A percentile compares a stretch with the other conserved stretches of the same genome.
Evolutionary conservation across 805 yeast species (phyloP).

Genomic region (Candida nemodendra): DNA sequence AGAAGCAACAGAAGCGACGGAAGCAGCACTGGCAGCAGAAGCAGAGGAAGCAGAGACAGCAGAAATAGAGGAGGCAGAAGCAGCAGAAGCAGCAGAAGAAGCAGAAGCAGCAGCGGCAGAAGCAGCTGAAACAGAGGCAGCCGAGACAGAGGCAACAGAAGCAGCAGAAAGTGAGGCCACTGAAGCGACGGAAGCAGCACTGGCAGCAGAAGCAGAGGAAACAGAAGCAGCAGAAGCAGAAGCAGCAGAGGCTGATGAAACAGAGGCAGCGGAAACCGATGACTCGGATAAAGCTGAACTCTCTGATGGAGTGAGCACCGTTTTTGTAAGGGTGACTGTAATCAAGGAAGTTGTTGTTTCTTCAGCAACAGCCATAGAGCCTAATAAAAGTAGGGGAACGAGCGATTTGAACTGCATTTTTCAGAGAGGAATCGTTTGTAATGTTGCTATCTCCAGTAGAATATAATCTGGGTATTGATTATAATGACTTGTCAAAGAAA

Average conservation of each 20-base stretch:
- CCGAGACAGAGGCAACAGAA: slow-evolving; percentile 24
- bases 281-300: slow-evolving; percentile 32
- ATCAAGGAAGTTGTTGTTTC: slow-evolving; percentile 41
- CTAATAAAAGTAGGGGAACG: slow-evolving; percentile 25
- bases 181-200: slow-evolving; percentile 34
- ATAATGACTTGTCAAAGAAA: no score
- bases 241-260: slow-evolving; percentile 23
- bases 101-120: slow-evolving; percentile 21
- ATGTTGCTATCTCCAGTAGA: no score
- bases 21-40: slow-evolving; percentile 16
- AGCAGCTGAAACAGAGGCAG: slow-evolving; percentile 24
- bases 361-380: slow-evolving; percentile 29
- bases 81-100: slow-evolving; percentile 15
- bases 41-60: slow-evolving; percentile 20
- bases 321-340: slow-evolving; percentile 47
- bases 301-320: slow-evolving; percentile 47
- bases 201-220: slow-evolving; percentile 31
- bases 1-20: slow-evolving; percentile 20
- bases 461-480: no score
- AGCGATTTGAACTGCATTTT: slow-evolving; percentile 30
- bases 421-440: slow-evolving; percentile 1
- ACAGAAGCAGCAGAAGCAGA: slow-evolving; percentile 18
- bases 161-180: slow-evolving; percentile 34
- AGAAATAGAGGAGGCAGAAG: slow-evolving; percentile 19
- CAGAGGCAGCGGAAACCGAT: slow-evolving; percentile 26